Evolutionary conservation across 495 filamentous ascomycete genomes (phyloP).

Genomic region (Penicillium coprophilum): DNA sequence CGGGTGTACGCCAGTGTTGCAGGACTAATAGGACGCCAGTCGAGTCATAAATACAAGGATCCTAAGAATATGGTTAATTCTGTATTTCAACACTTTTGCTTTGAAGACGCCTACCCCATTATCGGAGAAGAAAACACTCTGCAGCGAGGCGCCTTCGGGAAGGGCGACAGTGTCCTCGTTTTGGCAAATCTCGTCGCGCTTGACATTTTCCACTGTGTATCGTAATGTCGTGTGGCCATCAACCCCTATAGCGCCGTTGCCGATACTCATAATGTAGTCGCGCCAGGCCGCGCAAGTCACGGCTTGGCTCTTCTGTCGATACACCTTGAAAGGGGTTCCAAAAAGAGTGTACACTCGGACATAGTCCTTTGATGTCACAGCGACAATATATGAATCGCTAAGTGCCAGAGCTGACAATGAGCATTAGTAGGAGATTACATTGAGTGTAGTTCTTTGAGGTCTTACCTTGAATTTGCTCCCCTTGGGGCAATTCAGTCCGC

Average conservation of each 20-base stretch:
- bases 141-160: conserved; percentile 64
- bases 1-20: conserved; percentile 83
- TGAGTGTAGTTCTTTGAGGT: not conserved
- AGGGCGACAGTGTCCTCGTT: conserved; percentile 88
- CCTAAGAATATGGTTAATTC: conserved; percentile 47
- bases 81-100: not conserved
- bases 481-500: conserved; percentile 77
- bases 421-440: conserved; percentile 3
- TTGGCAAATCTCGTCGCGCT: conserved; percentile 88
- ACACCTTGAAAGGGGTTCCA: conserved; percentile 83
- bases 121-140: conserved; percentile 89
- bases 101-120: conserved; percentile 57
- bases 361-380: conserved; percentile 79
- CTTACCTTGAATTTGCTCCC: conserved; percentile 69
- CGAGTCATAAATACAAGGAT: conserved; percentile 92
- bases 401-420: conserved; percentile 71
- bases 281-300: conserved; percentile 91
- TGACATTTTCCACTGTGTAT: conserved; percentile 91
- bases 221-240: conserved; percentile 71
- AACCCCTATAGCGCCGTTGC: conserved; percentile 80
- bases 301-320: conserved; percentile 87
- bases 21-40: conserved; percentile 83
- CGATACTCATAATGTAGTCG: conserved; percentile 91
- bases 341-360: conserved; percentile 91
- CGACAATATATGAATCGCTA: conserved; percentile 85